Evolutionary conservation across 495 filamentous ascomycete species (phyloP).

Genomic region (Aspergillus carlsbadensis): DNA sequence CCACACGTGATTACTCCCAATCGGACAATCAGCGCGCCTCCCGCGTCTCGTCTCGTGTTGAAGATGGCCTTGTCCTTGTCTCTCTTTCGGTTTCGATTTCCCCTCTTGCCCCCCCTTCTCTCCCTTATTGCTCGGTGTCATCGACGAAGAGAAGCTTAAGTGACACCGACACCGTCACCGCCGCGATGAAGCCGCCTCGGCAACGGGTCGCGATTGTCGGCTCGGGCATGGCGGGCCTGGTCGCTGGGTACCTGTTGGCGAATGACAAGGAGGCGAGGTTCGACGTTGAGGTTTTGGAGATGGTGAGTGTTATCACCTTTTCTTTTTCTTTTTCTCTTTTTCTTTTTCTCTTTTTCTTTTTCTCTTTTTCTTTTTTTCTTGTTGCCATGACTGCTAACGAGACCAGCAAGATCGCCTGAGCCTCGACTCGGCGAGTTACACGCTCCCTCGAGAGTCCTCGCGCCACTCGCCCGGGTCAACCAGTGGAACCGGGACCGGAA

Average conservation of each 20-base stretch:
- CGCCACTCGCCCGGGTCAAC: no score
- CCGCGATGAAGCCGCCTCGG: not conserved
- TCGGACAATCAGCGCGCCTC: no score
- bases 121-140: no score
- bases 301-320: no score
- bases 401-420: slow-evolving; percentile 28
- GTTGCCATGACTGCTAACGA: no score
- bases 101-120: no score
- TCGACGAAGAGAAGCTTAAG: no score
- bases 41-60: no score
- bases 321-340: not conserved
- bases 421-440: slow-evolving; percentile 22
- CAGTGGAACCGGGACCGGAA: not conserved
- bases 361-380: not conserved
- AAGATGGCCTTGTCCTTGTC: not conserved
- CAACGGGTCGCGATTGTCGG: slow-evolving; percentile 46
- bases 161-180: no score
- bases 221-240: slow-evolving; percentile 55
- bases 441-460: not conserved
- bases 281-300: slow-evolving; percentile 47
- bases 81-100: not conserved
- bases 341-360: not conserved
- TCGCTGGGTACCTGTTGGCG: slow-evolving; percentile 46
- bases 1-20: no score
- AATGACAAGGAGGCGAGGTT: not conserved